Evolutionary conservation across 768 basidiomycete genomes (phyloP).

Genomic region (Amanita subjunquillea): DNA sequence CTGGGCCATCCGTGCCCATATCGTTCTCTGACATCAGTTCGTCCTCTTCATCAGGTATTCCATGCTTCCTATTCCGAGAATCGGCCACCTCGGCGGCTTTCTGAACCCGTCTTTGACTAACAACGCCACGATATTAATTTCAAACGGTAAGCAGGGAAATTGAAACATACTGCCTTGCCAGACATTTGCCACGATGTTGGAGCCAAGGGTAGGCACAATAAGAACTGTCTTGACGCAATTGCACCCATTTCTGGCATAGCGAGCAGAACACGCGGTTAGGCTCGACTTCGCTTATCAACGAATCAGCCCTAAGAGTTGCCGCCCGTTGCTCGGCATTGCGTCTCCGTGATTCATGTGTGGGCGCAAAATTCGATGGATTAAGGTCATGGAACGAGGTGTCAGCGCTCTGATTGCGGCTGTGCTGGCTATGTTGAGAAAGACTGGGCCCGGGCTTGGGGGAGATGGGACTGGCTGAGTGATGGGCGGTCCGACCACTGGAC

Average conservation of each 20-base stretch:
- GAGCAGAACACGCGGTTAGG: constrained; percentile 67
- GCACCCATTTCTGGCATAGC: constrained; percentile 76
- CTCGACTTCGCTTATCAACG: constrained; percentile 58
- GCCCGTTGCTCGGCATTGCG: constrained; percentile 76
- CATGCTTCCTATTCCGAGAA: constrained; percentile 19
- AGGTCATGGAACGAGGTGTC: constrained; percentile 41
- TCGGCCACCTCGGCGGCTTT: constrained; percentile 45
- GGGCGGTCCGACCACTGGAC: background rate
- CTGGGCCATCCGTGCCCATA: constrained; percentile 8
- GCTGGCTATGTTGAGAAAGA: constrained; percentile 6
- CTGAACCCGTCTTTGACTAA: constrained; percentile 45
- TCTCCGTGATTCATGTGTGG: constrained; percentile 55
- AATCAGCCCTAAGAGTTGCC: constrained; percentile 56
- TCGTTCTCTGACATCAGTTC: constrained; percentile 18
- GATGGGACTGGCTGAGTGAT: constrained; percentile 18
- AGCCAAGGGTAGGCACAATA: constrained; percentile 80
- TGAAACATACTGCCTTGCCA: constrained; percentile 50
- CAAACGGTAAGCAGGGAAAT: background rate
- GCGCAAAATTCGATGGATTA: constrained; percentile 44
- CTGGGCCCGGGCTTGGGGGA: constrained; percentile 6
- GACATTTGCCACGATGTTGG: constrained; percentile 68
- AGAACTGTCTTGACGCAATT: constrained; percentile 65
- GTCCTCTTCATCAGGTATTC: constrained; percentile 14
- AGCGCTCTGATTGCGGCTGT: constrained; percentile 10
- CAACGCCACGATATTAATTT: background rate